Evolutionary conservation across 2,329 filamentous ascomycete genomes (phyloP).

Genomic region (Onygenales sp.): DNA sequence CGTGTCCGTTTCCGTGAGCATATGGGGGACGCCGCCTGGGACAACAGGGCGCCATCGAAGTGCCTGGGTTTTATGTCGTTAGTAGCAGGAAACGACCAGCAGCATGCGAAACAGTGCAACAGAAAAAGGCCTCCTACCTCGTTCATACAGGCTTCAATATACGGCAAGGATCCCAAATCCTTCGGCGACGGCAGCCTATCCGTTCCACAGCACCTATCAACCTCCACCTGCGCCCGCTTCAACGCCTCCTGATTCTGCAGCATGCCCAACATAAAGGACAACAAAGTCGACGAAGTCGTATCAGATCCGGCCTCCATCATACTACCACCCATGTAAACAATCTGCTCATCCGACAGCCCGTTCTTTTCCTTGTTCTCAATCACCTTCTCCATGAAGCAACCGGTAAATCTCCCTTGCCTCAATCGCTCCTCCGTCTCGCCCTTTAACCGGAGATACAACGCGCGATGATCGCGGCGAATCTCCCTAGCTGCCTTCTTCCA

Average conservation of each 20-base stretch:
- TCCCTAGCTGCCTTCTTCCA: slow-evolving; percentile 4
- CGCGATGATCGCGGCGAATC: slow-evolving; percentile 8
- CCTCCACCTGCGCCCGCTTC: neutral
- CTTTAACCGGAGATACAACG: neutral
- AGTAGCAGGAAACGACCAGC: neutral
- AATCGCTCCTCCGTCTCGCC: neutral
- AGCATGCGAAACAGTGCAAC: neutral
- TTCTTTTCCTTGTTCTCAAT: neutral
- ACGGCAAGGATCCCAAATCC: neutral
- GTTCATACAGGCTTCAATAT: neutral
- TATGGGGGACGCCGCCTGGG: slow-evolving; percentile 16
- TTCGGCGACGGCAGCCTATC: neutral
- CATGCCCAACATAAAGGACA: slow-evolving; percentile 12
- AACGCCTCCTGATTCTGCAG: neutral
- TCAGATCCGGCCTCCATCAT: slow-evolving; percentile 16
- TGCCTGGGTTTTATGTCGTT: slow-evolving; percentile 8
- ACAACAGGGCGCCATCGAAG: slow-evolving; percentile 11
- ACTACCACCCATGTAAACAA: slow-evolving; percentile 1
- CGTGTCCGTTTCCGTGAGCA: slow-evolving; percentile 13
- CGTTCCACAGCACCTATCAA: neutral
- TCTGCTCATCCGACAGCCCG: neutral
- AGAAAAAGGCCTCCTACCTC: neutral
- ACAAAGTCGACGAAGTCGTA: slow-evolving; percentile 14
- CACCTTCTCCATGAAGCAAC: neutral
- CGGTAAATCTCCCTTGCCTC: neutral